Evolutionary conservation across 192 early-diverging fungal species (phyloP), one percentile per base, ranked within the genome.

Genomic region (Coemansia javaensis): DNA sequence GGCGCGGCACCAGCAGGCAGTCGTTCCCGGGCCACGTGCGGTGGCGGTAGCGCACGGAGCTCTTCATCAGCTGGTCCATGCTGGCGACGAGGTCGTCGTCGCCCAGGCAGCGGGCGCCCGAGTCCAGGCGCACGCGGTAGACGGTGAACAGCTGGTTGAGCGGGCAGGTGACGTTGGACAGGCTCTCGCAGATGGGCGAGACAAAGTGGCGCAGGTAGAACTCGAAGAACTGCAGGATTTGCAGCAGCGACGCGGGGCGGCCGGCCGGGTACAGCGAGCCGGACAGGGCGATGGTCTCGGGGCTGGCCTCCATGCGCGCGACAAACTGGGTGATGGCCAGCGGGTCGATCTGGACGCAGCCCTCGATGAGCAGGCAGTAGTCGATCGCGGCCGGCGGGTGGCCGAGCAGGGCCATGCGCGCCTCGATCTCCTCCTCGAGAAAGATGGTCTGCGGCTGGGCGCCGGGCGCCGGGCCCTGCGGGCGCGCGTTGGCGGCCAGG

Each of bases 121-220:
- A 55, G 15, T 36, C 56, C 11, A 68, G 48, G 1, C 58, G 47
- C 41, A 74, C 63, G 16, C 70, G 70, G 44, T 74, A 74, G 50
- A 74, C 58, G 25, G 63, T 62, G 28, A 74, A 74, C 21, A 66
- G 52, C 50, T 74, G 70, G 53, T 74, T 47, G 22, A 66, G 44
- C 22, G 63, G 63, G 22, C 63, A 66, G 11, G 63, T 52, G 0
- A 53, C 54, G 28, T 46, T 31, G 42, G 39, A 54, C 42, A 74
- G 48, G 54, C 63, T 63, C n/a, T 62, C 63, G 42, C 63, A 74
- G 37, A 66, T 66, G 1, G 70, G 70, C 45, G 63, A 44, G 2
- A 74, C 63, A 58, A 66, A 74, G 49, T 74, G 59, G n/a, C 41
- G 59, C 57, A 74, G 17, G 17, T 74, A 54, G 48, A 66, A 63